Percentiles rank a stretch among this genome's conserved stretches.
phyloP scores from a whole-genome alignment of 2,329 filamentous ascomycete genomes.

The Pseudopyricularia cyperi region DNA sequence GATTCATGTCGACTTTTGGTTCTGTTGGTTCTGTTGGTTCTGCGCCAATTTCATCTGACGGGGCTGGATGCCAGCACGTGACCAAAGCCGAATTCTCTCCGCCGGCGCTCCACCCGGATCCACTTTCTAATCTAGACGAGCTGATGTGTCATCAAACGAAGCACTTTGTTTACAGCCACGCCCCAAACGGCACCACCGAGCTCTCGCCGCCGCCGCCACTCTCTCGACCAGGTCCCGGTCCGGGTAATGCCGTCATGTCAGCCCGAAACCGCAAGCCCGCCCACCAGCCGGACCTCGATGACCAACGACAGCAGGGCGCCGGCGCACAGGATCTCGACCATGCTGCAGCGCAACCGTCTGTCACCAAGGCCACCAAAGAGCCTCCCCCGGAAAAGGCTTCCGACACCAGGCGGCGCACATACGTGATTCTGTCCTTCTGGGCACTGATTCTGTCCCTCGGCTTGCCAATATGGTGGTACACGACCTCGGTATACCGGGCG shows the following conservation, averaged over 20 bases:
- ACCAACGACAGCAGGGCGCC: not conserved
- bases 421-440: slow-evolving; percentile 85
- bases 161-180: not conserved
- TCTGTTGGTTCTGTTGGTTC: too few relatives aligned
- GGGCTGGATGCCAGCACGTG: too few relatives aligned
- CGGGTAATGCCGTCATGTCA: slow-evolving; percentile 7
- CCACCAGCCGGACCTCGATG: not conserved
- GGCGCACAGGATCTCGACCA: not conserved
- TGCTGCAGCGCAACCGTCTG: not conserved
- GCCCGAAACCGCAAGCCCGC: slow-evolving; percentile 2
- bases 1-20: too few relatives aligned
- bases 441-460: slow-evolving; percentile 70
- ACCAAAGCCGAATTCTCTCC: too few relatives aligned
- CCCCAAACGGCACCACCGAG: not conserved
- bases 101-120: too few relatives aligned
- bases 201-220: not conserved
- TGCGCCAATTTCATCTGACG: too few relatives aligned
- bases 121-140: not conserved
- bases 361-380: slow-evolving; percentile 19
- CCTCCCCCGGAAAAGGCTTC: slow-evolving; percentile 70
- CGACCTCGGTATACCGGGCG: slow-evolving; percentile 83
- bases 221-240: not conserved
- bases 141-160: not conserved
- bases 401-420: slow-evolving; percentile 54
- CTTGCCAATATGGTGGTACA: slow-evolving; percentile 90